phyloP scores from a whole-genome alignment of 805 yeast species.

The Debaryomyces hansenii region DNA sequence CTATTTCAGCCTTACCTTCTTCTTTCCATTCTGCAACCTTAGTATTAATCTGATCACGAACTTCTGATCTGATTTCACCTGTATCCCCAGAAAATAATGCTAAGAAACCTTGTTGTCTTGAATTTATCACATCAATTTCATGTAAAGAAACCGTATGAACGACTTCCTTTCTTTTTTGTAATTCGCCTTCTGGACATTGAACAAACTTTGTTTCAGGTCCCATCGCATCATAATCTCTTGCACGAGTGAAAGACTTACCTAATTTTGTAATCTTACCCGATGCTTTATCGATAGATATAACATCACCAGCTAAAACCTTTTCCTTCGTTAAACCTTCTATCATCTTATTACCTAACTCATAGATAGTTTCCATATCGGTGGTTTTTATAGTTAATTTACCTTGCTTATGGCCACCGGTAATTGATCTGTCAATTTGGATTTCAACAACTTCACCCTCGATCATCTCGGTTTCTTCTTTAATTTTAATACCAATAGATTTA shows the following conservation, averaged over 20 bases:
- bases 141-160: constrained; percentile 98
- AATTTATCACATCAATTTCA: constrained; percentile 96
- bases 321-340: constrained; percentile 92
- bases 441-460: constrained; percentile 99
- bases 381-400: constrained; percentile 96
- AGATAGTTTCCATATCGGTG: constrained; percentile 97
- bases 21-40: constrained; percentile 98
- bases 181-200: constrained; percentile 98
- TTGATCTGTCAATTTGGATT: constrained; percentile 87
- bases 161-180: constrained; percentile 91
- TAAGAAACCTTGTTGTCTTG: constrained; percentile 95
- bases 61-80: constrained; percentile 95
- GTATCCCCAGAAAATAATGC: constrained; percentile 96
- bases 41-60: constrained; percentile 93
- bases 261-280: constrained; percentile 91
- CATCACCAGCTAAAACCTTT: constrained; percentile 96
- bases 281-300: constrained; percentile 91
- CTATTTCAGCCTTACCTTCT: constrained; percentile 97
- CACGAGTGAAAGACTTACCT: constrained; percentile 94
- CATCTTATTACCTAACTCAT: constrained; percentile 93
- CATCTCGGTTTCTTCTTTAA: constrained; percentile 94
- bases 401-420: constrained; percentile 97
- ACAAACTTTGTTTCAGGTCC: constrained; percentile 97
- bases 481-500: constrained; percentile 91
- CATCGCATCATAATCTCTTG: constrained; percentile 98